phyloP scores from a whole-genome alignment of 108 stramenopile species.

The Fragilaria radians region DNA sequence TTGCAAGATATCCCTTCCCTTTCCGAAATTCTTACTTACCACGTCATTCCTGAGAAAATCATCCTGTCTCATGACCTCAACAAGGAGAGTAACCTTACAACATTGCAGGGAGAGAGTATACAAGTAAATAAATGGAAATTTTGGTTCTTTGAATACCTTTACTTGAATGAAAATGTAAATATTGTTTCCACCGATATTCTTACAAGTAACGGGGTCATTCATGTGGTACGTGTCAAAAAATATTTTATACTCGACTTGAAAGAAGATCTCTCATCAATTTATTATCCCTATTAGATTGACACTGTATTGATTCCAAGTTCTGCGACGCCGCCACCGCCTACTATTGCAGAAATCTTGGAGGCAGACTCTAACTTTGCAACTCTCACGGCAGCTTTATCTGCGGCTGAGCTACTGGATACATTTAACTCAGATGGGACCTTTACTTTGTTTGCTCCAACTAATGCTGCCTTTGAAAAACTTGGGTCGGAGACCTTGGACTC shows the following conservation, averaged over 20 bases:
- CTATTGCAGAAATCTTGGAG: conserved; percentile 14
- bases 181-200: background rate
- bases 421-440: conserved; percentile 15
- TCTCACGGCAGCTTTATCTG: conserved; percentile 14
- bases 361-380: no score
- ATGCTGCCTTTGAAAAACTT: conserved; percentile 25
- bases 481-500: background rate
- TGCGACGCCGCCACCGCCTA: conserved; percentile 8
- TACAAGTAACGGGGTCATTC: conserved; percentile 6
- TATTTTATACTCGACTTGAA: no score
- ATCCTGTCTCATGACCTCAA: background rate
- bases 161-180: background rate
- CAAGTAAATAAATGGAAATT: no score
- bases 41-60: background rate
- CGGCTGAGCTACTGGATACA: conserved; percentile 21
- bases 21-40: background rate
- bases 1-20: background rate
- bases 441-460: conserved; percentile 21
- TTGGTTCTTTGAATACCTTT: no score
- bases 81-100: background rate
- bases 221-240: no score
- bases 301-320: no score
- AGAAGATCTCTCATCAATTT: conserved; percentile 21
- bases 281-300: no score
- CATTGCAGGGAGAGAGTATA: background rate